Base-by-base conservation (phyloP, 176 grass and related monocot species). In the Ananas comosus region DNA sequence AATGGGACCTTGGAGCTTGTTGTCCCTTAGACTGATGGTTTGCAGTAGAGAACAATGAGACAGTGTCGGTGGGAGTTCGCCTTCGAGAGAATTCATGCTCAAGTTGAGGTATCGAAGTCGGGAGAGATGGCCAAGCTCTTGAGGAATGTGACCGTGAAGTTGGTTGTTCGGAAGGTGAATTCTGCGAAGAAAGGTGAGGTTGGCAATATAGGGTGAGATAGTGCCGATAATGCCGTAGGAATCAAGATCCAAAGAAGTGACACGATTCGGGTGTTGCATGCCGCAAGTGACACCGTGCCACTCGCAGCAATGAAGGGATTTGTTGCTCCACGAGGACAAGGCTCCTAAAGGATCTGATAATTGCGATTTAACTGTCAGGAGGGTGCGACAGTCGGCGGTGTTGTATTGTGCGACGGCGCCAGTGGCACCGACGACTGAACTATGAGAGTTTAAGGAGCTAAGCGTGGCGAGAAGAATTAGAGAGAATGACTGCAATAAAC, bases 281-380 rank as follows among this genome's bases (percentile, higher is more conserved):
- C 49, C 33, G 64, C 87, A 90, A 22, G 65, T 51, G 11, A 90
- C 87, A 3, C 83, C 87, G 47, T 14, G 63, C 88, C 88, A 91
- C 13, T 23, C 57, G 73, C 88, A 91, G 73, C 78, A 78, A 18
- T 80, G 10, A 12, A 69, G 66, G 53, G 88, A 78, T 33, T 11
- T 64, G 3, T 74, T 79, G 66, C 9, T 80, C 87, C 87, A 90
- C 1, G 83, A 80, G 51, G 18, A 53, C 51, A 90, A 76, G 13
- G 74, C 80, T 71, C 76, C 70, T 2, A 23, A 14, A 1, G 73
- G 66, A 49, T 84, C 80, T 10, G 77, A 78, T 13, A 86, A 48
- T 14, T 83, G 77, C 13, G 80, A 81, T 66, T 83, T 81, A 77
- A 91, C 23, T 24, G 23, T 24, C 23, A 24, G 23, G 0, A 24